phyloP scores from a whole-genome alignment of 2,329 filamentous ascomycete genomes.

The Chaetomium sp. region DNA sequence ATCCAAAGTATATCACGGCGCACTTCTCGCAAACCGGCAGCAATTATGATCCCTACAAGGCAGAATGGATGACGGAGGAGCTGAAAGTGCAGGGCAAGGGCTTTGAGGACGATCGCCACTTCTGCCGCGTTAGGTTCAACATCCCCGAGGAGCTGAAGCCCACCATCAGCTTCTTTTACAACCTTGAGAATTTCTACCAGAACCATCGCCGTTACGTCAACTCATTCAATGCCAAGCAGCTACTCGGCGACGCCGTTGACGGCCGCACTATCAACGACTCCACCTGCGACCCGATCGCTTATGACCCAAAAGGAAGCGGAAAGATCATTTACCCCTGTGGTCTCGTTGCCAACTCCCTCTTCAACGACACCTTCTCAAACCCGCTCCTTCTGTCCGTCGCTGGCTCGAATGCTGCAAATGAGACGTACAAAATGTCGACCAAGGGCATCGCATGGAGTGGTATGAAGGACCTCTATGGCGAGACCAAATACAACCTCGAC shows the following conservation, averaged over 20 bases:
- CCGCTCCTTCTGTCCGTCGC: slow-evolving; percentile 63
- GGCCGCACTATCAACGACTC: slow-evolving; percentile 64
- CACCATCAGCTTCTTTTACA: slow-evolving; percentile 91
- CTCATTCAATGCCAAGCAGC: slow-evolving; percentile 80
- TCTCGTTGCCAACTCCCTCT: slow-evolving; percentile 92
- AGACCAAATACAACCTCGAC: slow-evolving; percentile 63
- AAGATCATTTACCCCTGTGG: slow-evolving; percentile 92
- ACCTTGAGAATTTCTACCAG: slow-evolving; percentile 97
- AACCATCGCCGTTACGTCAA: slow-evolving; percentile 96
- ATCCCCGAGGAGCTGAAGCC: slow-evolving; percentile 78
- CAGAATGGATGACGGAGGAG: slow-evolving; percentile 48
- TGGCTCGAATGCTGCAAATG: slow-evolving; percentile 42
- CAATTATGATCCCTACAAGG: slow-evolving; percentile 30
- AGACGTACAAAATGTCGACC: slow-evolving; percentile 74
- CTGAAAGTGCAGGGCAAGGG: slow-evolving; percentile 47
- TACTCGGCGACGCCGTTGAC: slow-evolving; percentile 68
- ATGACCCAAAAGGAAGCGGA: slow-evolving; percentile 47
- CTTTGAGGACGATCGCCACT: slow-evolving; percentile 42
- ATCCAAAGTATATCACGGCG: slow-evolving; percentile 59
- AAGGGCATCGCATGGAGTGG: slow-evolving; percentile 84
- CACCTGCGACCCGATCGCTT: slow-evolving; percentile 73
- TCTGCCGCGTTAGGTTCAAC: slow-evolving; percentile 76
- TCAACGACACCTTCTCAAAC: slow-evolving; percentile 84
- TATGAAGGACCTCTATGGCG: slow-evolving; percentile 77
- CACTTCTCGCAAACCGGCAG: slow-evolving; percentile 66